phyloP scores from a whole-genome alignment of 2,329 filamentous ascomycete species.

The Coniochaeta pulveracea region DNA sequence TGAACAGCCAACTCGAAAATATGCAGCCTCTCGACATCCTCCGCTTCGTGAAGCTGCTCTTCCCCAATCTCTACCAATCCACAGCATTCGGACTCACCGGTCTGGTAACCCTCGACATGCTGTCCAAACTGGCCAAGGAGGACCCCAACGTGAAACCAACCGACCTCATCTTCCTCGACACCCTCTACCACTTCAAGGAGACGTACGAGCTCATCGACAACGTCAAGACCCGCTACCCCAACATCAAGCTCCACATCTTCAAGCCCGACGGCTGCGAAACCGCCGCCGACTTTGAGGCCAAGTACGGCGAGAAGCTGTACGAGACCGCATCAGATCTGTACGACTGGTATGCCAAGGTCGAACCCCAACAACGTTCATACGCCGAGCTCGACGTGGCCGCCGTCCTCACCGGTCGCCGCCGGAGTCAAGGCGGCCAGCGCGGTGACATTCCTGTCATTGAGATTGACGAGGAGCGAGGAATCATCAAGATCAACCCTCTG shows the following conservation, averaged over 20 bases:
- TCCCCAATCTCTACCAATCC: conserved; percentile 81
- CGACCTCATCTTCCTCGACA: conserved; percentile 73
- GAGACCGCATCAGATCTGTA: conserved; percentile 80
- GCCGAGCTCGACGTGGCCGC: conserved; percentile 77
- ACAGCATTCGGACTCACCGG: conserved; percentile 76
- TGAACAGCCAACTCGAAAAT: conserved; percentile 81
- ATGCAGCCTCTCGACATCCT: conserved; percentile 87
- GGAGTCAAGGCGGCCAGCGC: conserved; percentile 86
- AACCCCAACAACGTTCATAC: conserved; percentile 88
- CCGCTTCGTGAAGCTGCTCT: conserved; percentile 80
- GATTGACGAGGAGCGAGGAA: conserved; percentile 72
- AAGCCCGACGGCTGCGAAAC: conserved; percentile 69
- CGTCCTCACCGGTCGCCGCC: conserved; percentile 81
- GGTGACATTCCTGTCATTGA: conserved; percentile 87
- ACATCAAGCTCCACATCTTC: conserved; percentile 77
- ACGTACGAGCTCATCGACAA: conserved; percentile 64
- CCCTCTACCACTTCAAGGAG: conserved; percentile 71
- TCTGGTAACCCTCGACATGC: conserved; percentile 75
- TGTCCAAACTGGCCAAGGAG: conserved; percentile 60
- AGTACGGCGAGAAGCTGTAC: conserved; percentile 76
- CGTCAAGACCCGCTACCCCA: conserved; percentile 65
- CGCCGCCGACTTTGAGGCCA: conserved; percentile 65
- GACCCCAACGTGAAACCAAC: conserved; percentile 45
- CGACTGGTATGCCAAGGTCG: conserved; percentile 95
- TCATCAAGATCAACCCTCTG: conserved; percentile 96